Evolutionary conservation across 2,329 filamentous ascomycete genomes (phyloP).

Genomic region (Alternaria solani): DNA sequence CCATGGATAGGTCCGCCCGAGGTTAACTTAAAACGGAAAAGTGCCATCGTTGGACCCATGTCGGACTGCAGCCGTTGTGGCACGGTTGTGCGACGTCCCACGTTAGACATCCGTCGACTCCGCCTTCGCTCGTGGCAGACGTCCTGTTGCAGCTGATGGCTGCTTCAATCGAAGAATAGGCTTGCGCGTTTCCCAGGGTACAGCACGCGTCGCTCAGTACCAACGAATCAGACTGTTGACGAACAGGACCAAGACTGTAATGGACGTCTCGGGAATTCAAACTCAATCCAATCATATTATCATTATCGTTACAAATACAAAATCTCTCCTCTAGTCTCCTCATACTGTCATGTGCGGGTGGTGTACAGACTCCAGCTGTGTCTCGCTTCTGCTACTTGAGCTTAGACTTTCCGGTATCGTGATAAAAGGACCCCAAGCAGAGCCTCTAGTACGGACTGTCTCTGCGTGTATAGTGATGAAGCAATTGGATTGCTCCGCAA

Average conservation of each 20-base stretch:
- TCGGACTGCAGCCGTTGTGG: constrained; percentile 9
- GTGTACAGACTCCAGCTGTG: constrained; percentile 22
- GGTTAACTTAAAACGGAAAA: constrained; percentile 8
- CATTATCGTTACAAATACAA: constrained; percentile 10
- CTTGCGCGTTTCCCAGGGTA: not conserved
- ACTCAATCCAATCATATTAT: not conserved
- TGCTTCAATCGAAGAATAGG: not conserved
- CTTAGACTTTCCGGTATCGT: constrained; percentile 45
- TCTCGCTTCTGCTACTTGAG: constrained; percentile 32
- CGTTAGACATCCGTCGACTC: constrained; percentile 2
- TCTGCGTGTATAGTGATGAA: constrained; percentile 15
- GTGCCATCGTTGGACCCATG: constrained; percentile 15
- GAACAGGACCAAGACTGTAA: not conserved
- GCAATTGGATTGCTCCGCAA: not conserved
- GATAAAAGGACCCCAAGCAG: constrained; percentile 45
- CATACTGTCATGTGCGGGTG: constrained; percentile 28
- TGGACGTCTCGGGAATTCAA: not conserved
- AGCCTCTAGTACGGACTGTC: constrained; percentile 22
- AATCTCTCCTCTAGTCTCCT: not conserved
- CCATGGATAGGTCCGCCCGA: constrained; percentile 3
- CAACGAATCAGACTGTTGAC: not conserved
- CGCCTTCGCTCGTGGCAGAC: not conserved
- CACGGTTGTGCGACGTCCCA: constrained; percentile 20
- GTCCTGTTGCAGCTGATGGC: not conserved
- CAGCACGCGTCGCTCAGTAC: not conserved